Evolutionary conservation across 768 basidiomycete species (phyloP).

Genomic region (Pluteus cervinus): DNA sequence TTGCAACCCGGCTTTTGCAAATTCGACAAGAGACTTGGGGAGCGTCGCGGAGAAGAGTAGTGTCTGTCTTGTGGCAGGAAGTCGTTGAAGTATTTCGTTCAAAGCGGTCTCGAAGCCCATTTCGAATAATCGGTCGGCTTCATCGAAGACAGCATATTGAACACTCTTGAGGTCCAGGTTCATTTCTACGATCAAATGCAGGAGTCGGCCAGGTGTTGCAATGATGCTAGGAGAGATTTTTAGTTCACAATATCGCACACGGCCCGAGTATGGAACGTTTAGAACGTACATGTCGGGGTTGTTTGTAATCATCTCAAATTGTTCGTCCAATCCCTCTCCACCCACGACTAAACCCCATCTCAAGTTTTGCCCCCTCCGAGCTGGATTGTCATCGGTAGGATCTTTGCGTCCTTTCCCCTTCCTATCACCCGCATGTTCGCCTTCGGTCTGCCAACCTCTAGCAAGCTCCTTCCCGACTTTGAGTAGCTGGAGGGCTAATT

Average conservation of each 20-base stretch:
- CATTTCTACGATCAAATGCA: conserved; percentile 98
- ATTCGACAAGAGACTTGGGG: conserved; percentile 93
- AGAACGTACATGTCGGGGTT: conserved; percentile 89
- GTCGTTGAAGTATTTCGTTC: conserved; percentile 84
- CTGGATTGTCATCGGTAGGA: conserved; percentile 46
- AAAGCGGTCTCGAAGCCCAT: conserved; percentile 95
- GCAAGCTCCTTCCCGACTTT: conserved; percentile 95
- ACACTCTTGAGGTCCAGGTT: conserved; percentile 82
- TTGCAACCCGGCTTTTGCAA: conserved; percentile 94
- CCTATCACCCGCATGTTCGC: conserved; percentile 74
- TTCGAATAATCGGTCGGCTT: conserved; percentile 97
- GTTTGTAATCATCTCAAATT: conserved; percentile 90
- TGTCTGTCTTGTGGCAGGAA: conserved; percentile 84
- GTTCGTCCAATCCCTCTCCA: conserved; percentile 92
- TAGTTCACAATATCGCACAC: no score
- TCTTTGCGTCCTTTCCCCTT: no score
- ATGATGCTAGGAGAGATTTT: conserved; percentile 77
- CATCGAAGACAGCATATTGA: conserved; percentile 93
- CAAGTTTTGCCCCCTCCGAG: conserved; percentile 53
- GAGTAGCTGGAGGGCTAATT: conserved; percentile 89
- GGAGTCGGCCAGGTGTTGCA: conserved; percentile 93
- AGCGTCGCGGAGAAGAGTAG: conserved; percentile 95
- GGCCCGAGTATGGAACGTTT: no score
- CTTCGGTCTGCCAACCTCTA: conserved; percentile 64
- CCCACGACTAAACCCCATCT: conserved; percentile 95